Evolutionary conservation across 2,329 filamentous ascomycete genomes (phyloP).

Genomic region (Aspergillus puulaauensis): DNA sequence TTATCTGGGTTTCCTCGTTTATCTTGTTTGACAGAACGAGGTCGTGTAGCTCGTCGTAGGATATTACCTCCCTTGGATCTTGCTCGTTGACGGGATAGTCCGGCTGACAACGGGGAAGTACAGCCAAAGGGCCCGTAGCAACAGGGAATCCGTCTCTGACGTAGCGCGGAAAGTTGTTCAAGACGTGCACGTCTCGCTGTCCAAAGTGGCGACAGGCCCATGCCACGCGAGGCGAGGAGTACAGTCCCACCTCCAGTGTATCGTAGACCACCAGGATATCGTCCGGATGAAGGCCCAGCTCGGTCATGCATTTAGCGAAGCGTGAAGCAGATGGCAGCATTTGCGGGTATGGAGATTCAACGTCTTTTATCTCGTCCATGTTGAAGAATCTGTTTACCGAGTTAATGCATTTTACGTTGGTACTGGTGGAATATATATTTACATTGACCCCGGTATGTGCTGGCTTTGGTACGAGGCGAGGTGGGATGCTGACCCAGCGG

Average conservation of each 20-base stretch:
- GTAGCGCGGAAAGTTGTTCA: slow-evolving; percentile 32
- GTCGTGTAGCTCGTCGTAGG: slow-evolving; percentile 16
- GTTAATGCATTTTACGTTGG: neutral
- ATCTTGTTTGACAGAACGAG: neutral
- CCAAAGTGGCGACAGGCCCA: slow-evolving; percentile 30
- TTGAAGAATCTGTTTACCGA: slow-evolving; percentile 26
- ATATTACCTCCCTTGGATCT: slow-evolving; percentile 8
- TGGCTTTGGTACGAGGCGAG: slow-evolving; percentile 14
- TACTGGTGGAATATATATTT: slow-evolving; percentile 1
- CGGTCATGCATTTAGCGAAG: slow-evolving; percentile 21
- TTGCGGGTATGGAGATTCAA: slow-evolving; percentile 24
- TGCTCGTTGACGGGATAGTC: slow-evolving; percentile 6
- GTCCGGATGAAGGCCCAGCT: slow-evolving; percentile 20
- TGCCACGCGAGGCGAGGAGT: slow-evolving; percentile 29
- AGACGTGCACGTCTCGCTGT: slow-evolving; percentile 25
- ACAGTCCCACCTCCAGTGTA: slow-evolving; percentile 26
- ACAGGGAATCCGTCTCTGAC: slow-evolving; percentile 20
- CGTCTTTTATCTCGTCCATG: slow-evolving; percentile 26
- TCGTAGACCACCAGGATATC: slow-evolving; percentile 32
- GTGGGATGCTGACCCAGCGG: slow-evolving; percentile 19
- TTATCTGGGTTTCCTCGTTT: slow-evolving; percentile 15
- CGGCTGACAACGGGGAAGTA: neutral
- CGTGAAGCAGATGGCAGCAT: slow-evolving; percentile 27
- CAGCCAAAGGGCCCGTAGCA: neutral
- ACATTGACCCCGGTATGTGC: slow-evolving; percentile 27